Evolutionary conservation across 139 green algal genomes (phyloP), one percentile per base, ranked within the genome.

Genomic region (Diplosphaera chodatii): DNA sequence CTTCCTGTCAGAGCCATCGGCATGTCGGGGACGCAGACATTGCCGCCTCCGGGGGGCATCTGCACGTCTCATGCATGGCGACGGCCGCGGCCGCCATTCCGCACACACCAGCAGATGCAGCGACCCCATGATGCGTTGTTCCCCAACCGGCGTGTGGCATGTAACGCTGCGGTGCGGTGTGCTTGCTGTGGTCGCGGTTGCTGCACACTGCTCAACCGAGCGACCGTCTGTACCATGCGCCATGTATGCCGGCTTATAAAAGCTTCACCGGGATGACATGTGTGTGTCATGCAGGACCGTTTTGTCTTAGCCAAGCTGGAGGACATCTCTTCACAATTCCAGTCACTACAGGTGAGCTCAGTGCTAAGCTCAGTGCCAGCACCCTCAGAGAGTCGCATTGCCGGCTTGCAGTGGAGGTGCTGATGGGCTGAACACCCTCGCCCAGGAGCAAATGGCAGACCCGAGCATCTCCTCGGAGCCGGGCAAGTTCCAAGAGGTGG

Each of bases 401-500:
- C n/a, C n/a, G n/a, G n/a, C n/a, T n/a, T n/a, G 8, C 28, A 27
- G 1, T 67, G 4, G 18, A 37, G 30, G 0, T 59, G 68, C 15
- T 67, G 13, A n/a, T n/a, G 3, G 23, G 8, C 34, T 66, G 27
- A 28, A n/a, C 37, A n/a, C n/a, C n/a, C n/a, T n/a, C n/a, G n/a
- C 27, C 55, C 89, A 94, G 78, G 67, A 84, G 66, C 81, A 79
- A 23, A 93, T 97, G 87, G 88, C 87, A 0, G 87, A 94, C 74
- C 91, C 91, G 13, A 84, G 87, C 0, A 79, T 96, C 0, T 81
- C 86, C 6, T 64, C 56, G 1, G 84, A 93, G 74, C 66, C 86
- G 16, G 71, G 67, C 0, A 90, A 97, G 73, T 96, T 92, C 63
- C 90, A 95, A 41, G 72, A 77, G 41, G 74, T 96, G 0, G 91